These are phyloP conservation scores for Cyberlindnera sargentensis DNA, from an alignment of 805 yeast genomes.

Conservation along the genomic window DNA sequence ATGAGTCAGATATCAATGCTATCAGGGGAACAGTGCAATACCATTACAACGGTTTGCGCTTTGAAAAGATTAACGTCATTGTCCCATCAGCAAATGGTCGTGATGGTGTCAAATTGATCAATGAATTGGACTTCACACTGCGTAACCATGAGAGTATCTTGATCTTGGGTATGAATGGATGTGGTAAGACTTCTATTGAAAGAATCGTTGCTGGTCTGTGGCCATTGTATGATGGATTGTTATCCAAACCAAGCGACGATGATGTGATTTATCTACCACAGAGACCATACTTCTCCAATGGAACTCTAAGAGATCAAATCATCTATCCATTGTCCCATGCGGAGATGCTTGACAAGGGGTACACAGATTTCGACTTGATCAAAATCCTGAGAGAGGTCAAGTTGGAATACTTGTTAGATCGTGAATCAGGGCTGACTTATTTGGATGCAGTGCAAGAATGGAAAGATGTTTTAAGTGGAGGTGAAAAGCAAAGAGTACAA, in stretches of 20 bases:
- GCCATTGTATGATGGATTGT: constrained; percentile 81
- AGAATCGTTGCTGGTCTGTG: constrained; percentile 82
- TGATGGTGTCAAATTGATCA: constrained; percentile 54
- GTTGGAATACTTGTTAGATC: constrained; percentile 67
- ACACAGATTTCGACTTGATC: constrained; percentile 60
- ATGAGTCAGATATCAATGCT: constrained; percentile 37
- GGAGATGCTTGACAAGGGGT: constrained; percentile 69
- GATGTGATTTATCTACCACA: constrained; percentile 81
- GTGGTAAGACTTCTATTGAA: constrained; percentile 84
- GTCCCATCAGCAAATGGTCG: constrained; percentile 64
- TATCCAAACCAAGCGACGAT: constrained; percentile 67
- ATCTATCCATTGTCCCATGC: constrained; percentile 78
- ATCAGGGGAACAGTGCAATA: constrained; percentile 77
- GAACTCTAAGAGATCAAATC: constrained; percentile 84
- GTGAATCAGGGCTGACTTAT: constrained; percentile 46
- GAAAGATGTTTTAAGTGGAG: constrained; percentile 94
- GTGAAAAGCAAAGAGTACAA: constrained; percentile 86
- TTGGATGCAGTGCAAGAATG: constrained; percentile 52
- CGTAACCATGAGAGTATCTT: constrained; percentile 53
- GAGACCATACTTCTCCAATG: constrained; percentile 74
- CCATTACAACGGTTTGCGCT: constrained; percentile 70
- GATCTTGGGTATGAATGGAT: constrained; percentile 81
- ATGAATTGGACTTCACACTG: constrained; percentile 52
- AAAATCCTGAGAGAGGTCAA: constrained; percentile 69
- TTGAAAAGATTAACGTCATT: constrained; percentile 76